Conservation (phyloP, 169 alveolate species). For the Miamiensis avidus region DNA sequence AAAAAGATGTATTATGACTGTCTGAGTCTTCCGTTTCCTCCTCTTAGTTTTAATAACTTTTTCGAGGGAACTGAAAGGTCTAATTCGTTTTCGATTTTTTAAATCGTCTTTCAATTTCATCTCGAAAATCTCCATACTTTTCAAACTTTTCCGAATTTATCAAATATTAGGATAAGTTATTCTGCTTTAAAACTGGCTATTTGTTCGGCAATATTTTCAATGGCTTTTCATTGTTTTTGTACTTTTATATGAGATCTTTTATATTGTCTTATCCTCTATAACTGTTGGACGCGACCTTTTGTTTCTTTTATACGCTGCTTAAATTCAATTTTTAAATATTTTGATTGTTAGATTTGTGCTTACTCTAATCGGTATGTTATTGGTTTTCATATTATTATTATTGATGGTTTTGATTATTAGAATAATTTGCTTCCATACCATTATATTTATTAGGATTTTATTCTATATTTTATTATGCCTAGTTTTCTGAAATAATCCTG, state of each 20-base stretch:
- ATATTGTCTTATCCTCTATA: background rate
- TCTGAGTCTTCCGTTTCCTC: background rate
- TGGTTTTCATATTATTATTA: too few relatives aligned
- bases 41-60: background rate
- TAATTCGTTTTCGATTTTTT: background rate
- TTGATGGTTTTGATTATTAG: too few relatives aligned
- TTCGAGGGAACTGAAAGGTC: slow-evolving; percentile 2
- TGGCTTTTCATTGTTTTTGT: background rate
- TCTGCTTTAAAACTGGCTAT: background rate
- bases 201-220: background rate
- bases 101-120: slow-evolving; percentile 9
- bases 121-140: slow-evolving; percentile 5
- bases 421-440: too few relatives aligned
- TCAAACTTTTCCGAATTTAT: background rate
- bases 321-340: too few relatives aligned
- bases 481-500: too few relatives aligned
- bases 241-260: background rate
- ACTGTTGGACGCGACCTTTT: background rate
- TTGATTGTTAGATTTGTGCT: too few relatives aligned
- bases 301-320: too few relatives aligned
- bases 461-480: too few relatives aligned
- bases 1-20: slow-evolving; percentile 4
- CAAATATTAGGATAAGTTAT: background rate
- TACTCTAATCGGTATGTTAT: too few relatives aligned
- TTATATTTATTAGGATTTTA: too few relatives aligned